These are phyloP conservation scores for Bipolaris sorokiniana DNA, from an alignment of 2,329 filamentous ascomycete genomes.

Conservation along the genomic window DNA sequence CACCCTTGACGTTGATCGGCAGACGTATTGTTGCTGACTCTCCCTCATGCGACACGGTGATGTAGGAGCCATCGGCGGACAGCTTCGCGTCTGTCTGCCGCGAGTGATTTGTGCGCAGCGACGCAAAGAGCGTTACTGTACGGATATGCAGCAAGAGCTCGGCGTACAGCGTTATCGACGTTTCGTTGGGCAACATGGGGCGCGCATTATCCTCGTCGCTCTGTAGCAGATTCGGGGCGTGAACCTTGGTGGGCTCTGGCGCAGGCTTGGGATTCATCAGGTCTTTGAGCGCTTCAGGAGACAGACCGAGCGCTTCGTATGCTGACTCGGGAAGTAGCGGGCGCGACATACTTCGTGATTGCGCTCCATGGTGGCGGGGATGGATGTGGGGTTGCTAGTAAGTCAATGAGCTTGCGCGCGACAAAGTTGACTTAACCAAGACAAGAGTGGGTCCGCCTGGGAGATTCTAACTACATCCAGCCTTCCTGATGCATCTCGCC, in stretches of 20 bases:
- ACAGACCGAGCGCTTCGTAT: constrained; percentile 44
- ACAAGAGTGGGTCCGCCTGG: constrained; percentile 16
- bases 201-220: constrained; percentile 28
- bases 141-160: constrained; percentile 67
- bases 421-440: constrained; percentile 15
- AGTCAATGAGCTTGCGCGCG: constrained; percentile 12
- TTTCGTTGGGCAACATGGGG: constrained; percentile 39
- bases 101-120: constrained; percentile 54
- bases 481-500: neutral
- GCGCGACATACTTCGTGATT: constrained; percentile 39
- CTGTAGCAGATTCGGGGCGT: constrained; percentile 42
- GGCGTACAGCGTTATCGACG: constrained; percentile 58
- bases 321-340: constrained; percentile 45
- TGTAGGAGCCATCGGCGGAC: constrained; percentile 51
- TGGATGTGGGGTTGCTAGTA: constrained; percentile 13
- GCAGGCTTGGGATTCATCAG: constrained; percentile 42
- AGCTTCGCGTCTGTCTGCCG: constrained; percentile 53
- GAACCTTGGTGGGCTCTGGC: constrained; percentile 24
- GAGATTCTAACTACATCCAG: constrained; percentile 16
- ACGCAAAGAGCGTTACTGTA: constrained; percentile 64
- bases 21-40: constrained; percentile 54
- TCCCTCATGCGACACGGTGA: constrained; percentile 56
- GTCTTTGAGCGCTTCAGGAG: constrained; percentile 38
- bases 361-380: constrained; percentile 35
- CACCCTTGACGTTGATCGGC: constrained; percentile 54